phyloP scores from a whole-genome alignment of 371 early-diverging fungal species.

The Smittium culicis region DNA sequence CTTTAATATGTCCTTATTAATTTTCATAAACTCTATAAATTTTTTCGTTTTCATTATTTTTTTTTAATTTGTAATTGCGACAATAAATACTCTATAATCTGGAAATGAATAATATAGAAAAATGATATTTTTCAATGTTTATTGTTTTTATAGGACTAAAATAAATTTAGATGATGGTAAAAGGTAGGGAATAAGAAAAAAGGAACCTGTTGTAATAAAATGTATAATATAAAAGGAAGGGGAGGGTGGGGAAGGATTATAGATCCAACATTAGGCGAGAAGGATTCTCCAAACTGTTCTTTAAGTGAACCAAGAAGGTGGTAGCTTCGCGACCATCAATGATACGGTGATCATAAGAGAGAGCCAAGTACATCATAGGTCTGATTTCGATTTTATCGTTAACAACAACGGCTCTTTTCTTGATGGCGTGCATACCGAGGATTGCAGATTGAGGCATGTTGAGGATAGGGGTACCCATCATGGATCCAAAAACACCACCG shows the following conservation, averaged over 20 bases:
- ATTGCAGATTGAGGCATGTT: constrained; percentile 95
- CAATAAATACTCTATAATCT: no score
- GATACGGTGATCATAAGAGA: constrained; percentile 95
- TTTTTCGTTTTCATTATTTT: no score
- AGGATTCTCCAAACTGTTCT: constrained; percentile 93
- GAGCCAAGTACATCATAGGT: constrained; percentile 97
- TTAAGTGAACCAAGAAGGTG: constrained; percentile 90
- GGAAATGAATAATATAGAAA: no score
- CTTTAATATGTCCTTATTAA: no score
- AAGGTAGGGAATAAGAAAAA: no score
- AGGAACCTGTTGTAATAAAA: no score
- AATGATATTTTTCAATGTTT: no score
- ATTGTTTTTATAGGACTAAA: no score
- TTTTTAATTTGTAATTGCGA: no score
- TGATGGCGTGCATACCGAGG: constrained; percentile 95
- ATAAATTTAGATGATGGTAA: no score
- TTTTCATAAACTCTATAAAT: no score
- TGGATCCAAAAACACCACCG: constrained; percentile 93
- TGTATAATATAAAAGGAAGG: not conserved
- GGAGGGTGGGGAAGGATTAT: constrained; percentile 26
- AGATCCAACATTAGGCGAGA: constrained; percentile 71
- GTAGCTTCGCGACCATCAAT: constrained; percentile 97
- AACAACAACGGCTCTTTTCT: constrained; percentile 87
- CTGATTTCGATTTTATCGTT: constrained; percentile 89
- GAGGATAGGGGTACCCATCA: constrained; percentile 95